A percentile compares a stretch with the other conserved stretches of the same genome.
phyloP scores from a whole-genome alignment of 768 basidiomycete species.

The Suillus weaverae region DNA sequence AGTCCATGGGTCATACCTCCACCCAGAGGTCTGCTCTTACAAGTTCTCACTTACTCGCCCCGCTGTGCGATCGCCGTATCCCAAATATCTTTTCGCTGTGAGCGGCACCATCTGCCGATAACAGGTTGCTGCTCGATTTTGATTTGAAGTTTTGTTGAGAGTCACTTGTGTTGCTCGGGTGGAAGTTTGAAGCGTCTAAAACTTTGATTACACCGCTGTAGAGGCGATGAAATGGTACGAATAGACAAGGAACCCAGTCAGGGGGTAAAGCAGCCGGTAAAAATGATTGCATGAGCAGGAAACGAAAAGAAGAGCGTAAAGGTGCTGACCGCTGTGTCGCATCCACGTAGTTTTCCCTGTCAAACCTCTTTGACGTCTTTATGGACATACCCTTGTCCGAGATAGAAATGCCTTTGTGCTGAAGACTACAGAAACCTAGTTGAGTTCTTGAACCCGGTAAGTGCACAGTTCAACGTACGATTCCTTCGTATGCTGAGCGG shows the following conservation, averaged over 20 bases:
- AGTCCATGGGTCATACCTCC: neutral
- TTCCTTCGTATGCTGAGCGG: constrained; percentile 51
- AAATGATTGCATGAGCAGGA: neutral
- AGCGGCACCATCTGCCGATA: neutral
- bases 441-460: neutral
- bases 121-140: constrained; percentile 7
- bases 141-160: constrained; percentile 13
- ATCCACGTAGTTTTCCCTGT: constrained; percentile 66
- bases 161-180: constrained; percentile 12
- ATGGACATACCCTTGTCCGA: constrained; percentile 63
- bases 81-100: constrained; percentile 10
- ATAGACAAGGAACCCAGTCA: neutral
- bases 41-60: neutral
- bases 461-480: constrained; percentile 40
- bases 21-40: neutral
- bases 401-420: constrained; percentile 55
- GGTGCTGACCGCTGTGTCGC: constrained; percentile 64
- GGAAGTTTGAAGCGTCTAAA: constrained; percentile 46
- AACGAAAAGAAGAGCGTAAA: neutral
- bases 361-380: constrained; percentile 60
- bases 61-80: constrained; percentile 11
- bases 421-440: constrained; percentile 42
- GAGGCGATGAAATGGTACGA: neutral
- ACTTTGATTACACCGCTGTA: constrained; percentile 56
- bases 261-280: neutral